Conservation (phyloP, 169 alveolate species). For the Plasmodium knowlesi region DNA sequence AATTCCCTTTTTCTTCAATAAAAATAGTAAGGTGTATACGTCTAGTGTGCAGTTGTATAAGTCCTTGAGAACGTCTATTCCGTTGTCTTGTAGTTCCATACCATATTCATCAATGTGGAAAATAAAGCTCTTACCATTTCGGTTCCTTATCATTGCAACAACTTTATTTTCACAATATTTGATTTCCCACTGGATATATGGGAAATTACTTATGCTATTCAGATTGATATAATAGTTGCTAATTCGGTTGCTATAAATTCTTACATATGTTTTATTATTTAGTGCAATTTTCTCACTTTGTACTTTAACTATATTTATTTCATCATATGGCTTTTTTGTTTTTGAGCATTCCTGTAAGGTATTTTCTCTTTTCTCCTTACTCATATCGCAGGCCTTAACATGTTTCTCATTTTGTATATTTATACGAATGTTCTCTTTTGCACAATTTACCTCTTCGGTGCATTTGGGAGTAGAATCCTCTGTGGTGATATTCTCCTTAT, state of each 20-base stretch:
- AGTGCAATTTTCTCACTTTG: constrained; percentile 3
- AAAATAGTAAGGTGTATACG: constrained; percentile 33
- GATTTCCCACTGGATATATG: constrained; percentile 39
- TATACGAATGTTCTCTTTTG: not conserved
- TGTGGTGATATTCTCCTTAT: not conserved
- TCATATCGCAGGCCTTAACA: not conserved
- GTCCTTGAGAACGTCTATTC: constrained; percentile 44
- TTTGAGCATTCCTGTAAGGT: not conserved
- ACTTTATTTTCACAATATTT: constrained; percentile 35
- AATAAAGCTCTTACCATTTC: constrained; percentile 13
- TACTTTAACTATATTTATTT: constrained; percentile 41
- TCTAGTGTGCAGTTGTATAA: constrained; percentile 28
- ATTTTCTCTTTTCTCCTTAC: not conserved
- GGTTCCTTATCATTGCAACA: constrained; percentile 32
- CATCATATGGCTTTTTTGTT: not conserved
- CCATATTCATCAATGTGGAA: constrained; percentile 61
- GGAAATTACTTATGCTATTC: constrained; percentile 30
- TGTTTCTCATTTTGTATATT: not conserved
- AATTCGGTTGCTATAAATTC: constrained; percentile 32
- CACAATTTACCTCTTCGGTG: not conserved
- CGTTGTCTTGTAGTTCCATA: constrained; percentile 40
- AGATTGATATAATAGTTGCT: constrained; percentile 46
- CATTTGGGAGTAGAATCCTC: not conserved
- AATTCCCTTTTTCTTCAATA: constrained; percentile 71
- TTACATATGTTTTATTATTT: constrained; percentile 49